Percentiles rank a stretch among this genome's conserved stretches.
These are phyloP conservation scores for Syzygium syzygioides DNA, from an alignment of 441 rosid species.

Conservation along the genomic window DNA sequence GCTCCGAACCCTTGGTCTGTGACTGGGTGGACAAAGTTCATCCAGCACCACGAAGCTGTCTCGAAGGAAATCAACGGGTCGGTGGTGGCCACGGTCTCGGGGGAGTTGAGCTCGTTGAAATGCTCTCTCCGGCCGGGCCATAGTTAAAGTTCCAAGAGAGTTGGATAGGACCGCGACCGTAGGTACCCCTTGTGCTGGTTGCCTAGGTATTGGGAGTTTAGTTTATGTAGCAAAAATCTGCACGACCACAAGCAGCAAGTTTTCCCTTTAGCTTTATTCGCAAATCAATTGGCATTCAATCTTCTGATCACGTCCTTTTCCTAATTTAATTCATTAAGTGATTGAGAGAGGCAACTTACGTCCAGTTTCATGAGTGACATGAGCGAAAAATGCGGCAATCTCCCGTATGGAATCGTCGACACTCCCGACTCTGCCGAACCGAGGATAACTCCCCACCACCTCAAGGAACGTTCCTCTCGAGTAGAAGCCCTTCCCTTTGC, in stretches of 20 bases:
- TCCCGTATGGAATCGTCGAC: neutral
- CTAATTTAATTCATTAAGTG: neutral
- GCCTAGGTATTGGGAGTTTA: conserved; percentile 15
- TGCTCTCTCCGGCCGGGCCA: conserved; percentile 12
- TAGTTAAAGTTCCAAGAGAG: conserved; percentile 26
- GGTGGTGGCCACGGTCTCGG: conserved; percentile 11
- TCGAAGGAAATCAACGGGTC: conserved; percentile 34
- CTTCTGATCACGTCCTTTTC: neutral
- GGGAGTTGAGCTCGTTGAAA: conserved; percentile 4
- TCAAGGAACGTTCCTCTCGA: conserved; percentile 1
- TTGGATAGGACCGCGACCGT: conserved; percentile 22
- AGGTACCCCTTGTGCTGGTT: conserved; percentile 13
- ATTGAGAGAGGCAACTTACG: neutral
- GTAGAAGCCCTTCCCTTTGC: neutral
- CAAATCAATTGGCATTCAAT: neutral
- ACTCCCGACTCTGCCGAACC: neutral
- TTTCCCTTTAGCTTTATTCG: neutral
- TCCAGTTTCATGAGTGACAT: conserved; percentile 1
- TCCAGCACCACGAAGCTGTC: conserved; percentile 51
- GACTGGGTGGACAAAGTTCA: conserved; percentile 33
- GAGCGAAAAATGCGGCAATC: neutral
- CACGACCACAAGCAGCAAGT: neutral
- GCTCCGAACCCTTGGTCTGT: conserved; percentile 42
- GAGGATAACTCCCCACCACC: neutral
- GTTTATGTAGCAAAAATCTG: conserved; percentile 16